These are phyloP conservation scores for Glycine soja DNA, from an alignment of 306 rosid species.

Conservation along the genomic window DNA sequence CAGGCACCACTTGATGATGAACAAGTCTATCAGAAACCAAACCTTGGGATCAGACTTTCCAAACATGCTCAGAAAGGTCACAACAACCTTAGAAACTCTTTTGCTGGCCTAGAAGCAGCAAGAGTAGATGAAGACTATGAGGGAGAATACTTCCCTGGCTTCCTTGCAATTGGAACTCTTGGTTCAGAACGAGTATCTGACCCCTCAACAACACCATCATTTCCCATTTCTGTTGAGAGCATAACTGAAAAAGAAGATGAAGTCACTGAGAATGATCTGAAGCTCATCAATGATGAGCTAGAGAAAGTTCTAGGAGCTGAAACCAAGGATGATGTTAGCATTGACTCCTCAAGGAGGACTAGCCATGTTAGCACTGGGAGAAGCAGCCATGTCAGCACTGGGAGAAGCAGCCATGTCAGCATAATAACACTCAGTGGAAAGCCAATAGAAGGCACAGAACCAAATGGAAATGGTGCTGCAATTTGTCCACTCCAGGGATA, in stretches of 20 bases:
- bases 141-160: constrained; percentile 88
- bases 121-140: constrained; percentile 59
- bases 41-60: constrained; percentile 59
- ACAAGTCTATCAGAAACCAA: constrained; percentile 66
- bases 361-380: constrained; percentile 91
- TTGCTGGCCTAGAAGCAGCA: constrained; percentile 72
- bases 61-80: constrained; percentile 68
- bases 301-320: constrained; percentile 88
- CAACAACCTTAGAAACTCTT: constrained; percentile 68
- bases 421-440: constrained; percentile 80
- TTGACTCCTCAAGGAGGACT: constrained; percentile 81
- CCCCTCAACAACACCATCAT: constrained; percentile 86
- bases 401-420: constrained; percentile 91
- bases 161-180: constrained; percentile 92
- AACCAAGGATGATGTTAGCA: constrained; percentile 71
- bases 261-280: constrained; percentile 84
- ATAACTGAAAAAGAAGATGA: constrained; percentile 90
- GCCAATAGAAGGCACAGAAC: constrained; percentile 60
- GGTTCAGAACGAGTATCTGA: constrained; percentile 72
- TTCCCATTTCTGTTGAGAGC: constrained; percentile 74
- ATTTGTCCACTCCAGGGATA: constrained; percentile 87
- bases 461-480: constrained; percentile 63
- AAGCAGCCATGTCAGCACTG: constrained; percentile 85
- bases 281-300: constrained; percentile 84
- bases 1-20: constrained; percentile 81